Conservation (phyloP, 2,329 filamentous ascomycete genomes). For the Curvularia verruculosa region DNA sequence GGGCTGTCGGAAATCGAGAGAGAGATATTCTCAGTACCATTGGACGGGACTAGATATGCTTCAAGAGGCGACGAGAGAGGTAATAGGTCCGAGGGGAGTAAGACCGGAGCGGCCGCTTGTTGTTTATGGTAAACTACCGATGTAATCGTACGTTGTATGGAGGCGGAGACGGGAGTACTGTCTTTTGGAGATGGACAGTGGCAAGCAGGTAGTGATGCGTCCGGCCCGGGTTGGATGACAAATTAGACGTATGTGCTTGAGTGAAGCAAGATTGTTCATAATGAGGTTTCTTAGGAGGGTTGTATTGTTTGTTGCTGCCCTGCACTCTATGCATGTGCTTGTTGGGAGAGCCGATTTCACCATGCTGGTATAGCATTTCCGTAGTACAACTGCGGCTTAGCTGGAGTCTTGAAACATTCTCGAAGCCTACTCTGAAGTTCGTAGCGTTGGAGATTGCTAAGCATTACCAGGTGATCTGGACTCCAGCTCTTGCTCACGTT, state of each 20-base stretch:
- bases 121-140: not conserved
- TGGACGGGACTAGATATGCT: no score
- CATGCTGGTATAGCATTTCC: not conserved
- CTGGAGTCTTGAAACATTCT: not conserved
- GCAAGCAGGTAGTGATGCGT: not conserved
- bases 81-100: not conserved
- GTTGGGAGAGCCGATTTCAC: not conserved
- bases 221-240: not conserved
- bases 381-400: not conserved
- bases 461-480: not conserved
- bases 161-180: not conserved
- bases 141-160: not conserved
- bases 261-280: not conserved
- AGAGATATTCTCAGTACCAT: not conserved
- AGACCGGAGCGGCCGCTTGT: no score
- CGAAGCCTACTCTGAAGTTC: constrained; percentile 15
- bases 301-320: not conserved
- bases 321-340: not conserved
- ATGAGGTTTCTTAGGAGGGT: not conserved
- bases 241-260: not conserved
- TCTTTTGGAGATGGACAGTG: not conserved
- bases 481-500: constrained; percentile 9
- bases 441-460: constrained; percentile 6
- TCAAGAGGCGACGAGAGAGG: not conserved
- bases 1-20: no score